These are phyloP conservation scores for Venturia carpophila DNA, from an alignment of 2,329 filamentous ascomycete species.

Conservation along the genomic window DNA sequence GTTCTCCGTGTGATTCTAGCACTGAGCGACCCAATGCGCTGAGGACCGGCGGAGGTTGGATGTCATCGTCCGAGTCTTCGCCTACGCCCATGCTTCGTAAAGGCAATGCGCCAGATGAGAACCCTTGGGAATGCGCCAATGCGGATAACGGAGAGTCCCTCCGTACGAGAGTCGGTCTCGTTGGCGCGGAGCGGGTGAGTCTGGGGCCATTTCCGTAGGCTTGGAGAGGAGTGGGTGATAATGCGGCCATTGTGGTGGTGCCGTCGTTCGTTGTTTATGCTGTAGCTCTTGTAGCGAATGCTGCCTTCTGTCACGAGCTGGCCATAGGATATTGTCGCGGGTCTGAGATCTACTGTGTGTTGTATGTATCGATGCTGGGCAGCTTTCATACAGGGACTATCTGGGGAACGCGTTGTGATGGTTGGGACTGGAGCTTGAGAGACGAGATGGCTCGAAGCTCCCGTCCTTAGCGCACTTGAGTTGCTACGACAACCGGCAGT, in stretches of 20 bases:
- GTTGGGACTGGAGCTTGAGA: slow-evolving; percentile 2
- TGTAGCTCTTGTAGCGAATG: slow-evolving; percentile 14
- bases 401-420: slow-evolving; percentile 11
- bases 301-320: slow-evolving; percentile 7
- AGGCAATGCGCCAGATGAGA: slow-evolving; percentile 28
- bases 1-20: slow-evolving; percentile 31
- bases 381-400: slow-evolving; percentile 12
- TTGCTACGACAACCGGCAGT: slow-evolving; percentile 14
- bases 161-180: slow-evolving; percentile 24
- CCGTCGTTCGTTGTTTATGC: background rate
- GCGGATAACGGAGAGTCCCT: slow-evolving; percentile 37
- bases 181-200: slow-evolving; percentile 29
- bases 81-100: slow-evolving; percentile 49
- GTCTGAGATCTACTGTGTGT: background rate
- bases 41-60: slow-evolving; percentile 77
- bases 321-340: slow-evolving; percentile 14
- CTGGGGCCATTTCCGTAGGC: slow-evolving; percentile 30
- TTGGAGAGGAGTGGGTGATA: slow-evolving; percentile 34
- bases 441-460: background rate
- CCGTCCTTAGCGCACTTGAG: slow-evolving; percentile 1
- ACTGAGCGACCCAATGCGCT: slow-evolving; percentile 62
- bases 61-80: slow-evolving; percentile 90
- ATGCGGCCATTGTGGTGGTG: slow-evolving; percentile 28
- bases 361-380: slow-evolving; percentile 16
- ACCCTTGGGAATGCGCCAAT: slow-evolving; percentile 38